These are phyloP conservation scores for Botrytis aclada DNA, from an alignment of 2,329 filamentous ascomycete species.

Conservation along the genomic window DNA sequence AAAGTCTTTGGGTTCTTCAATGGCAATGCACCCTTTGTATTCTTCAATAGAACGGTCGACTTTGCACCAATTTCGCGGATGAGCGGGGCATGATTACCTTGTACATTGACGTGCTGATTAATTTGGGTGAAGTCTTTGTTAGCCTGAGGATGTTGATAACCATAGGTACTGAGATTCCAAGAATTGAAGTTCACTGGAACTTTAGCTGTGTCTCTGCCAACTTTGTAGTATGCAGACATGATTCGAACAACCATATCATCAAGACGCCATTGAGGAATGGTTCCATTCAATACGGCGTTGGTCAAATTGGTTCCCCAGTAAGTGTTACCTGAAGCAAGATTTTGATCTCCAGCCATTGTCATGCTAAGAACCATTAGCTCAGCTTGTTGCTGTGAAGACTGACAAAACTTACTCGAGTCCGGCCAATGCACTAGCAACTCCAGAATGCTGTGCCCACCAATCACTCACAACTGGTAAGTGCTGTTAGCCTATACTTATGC, in stretches of 20 bases:
- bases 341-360: constrained; percentile 80
- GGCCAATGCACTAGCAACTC: constrained; percentile 64
- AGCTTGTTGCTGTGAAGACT: too few species aligned
- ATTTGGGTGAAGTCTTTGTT: constrained; percentile 63
- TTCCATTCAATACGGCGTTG: constrained; percentile 82
- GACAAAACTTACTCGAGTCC: constrained; percentile 52
- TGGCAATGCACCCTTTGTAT: constrained; percentile 54
- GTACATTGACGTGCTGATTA: constrained; percentile 81
- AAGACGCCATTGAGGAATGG: constrained; percentile 79
- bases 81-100: constrained; percentile 65
- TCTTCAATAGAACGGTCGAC: constrained; percentile 54
- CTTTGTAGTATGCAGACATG: constrained; percentile 65
- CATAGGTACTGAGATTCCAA: constrained; percentile 75
- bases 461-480: constrained; percentile 60
- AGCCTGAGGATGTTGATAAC: constrained; percentile 62
- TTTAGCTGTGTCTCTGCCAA: constrained; percentile 43
- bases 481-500: constrained; percentile 18
- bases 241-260: constrained; percentile 92
- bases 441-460: constrained; percentile 72
- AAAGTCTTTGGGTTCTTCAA: constrained; percentile 40
- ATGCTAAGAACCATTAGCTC: constrained; percentile 49
- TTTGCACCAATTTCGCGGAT: constrained; percentile 67
- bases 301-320: constrained; percentile 84
- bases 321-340: constrained; percentile 62
- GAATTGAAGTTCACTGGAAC: constrained; percentile 76